Conservation (phyloP, 2,329 filamentous ascomycete genomes). For the Colletotrichum melonis region DNA sequence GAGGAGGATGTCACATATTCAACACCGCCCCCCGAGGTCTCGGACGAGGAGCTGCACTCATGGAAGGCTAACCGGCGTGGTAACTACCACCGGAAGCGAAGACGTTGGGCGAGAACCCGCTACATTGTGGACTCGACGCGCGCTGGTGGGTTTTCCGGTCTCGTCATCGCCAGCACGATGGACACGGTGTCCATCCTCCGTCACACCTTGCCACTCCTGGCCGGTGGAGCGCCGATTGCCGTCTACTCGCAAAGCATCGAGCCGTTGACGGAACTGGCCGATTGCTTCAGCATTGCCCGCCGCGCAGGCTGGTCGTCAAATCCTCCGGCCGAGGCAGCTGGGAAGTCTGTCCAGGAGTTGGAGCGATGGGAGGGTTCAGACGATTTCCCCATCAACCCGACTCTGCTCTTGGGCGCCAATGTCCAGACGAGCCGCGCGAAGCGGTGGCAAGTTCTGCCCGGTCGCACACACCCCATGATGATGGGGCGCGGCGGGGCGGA, state of each 20-base stretch:
- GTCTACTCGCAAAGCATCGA: conserved; percentile 88
- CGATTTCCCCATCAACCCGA: conserved; percentile 90
- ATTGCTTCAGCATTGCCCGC: conserved; percentile 85
- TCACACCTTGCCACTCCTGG: conserved; percentile 81
- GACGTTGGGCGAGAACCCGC: conserved; percentile 80
- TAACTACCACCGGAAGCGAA: conserved; percentile 88
- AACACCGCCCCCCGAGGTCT: conserved; percentile 69
- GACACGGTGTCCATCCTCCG: conserved; percentile 81
- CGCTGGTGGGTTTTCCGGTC: conserved; percentile 82
- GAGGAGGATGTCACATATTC: conserved; percentile 79
- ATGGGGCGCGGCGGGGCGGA: conserved; percentile 87
- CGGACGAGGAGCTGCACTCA: conserved; percentile 70
- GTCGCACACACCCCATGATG: conserved; percentile 94
- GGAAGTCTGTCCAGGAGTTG: conserved; percentile 59
- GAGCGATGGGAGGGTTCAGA: conserved; percentile 70
- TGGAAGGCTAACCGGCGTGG: conserved; percentile 87
- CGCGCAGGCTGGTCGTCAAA: conserved; percentile 78
- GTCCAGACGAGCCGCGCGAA: conserved; percentile 85
- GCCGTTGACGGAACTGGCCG: conserved; percentile 79
- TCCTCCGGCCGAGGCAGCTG: conserved; percentile 58
- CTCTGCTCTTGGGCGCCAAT: conserved; percentile 80
- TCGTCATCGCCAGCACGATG: conserved; percentile 86
- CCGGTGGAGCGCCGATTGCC: conserved; percentile 85
- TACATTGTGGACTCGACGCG: conserved; percentile 80
- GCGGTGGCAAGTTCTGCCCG: conserved; percentile 91